A percentile compares a stretch with the other conserved stretches of the same genome.
phyloP scores from a whole-genome alignment of 768 basidiomycete genomes.

The Suillus weaverae region DNA sequence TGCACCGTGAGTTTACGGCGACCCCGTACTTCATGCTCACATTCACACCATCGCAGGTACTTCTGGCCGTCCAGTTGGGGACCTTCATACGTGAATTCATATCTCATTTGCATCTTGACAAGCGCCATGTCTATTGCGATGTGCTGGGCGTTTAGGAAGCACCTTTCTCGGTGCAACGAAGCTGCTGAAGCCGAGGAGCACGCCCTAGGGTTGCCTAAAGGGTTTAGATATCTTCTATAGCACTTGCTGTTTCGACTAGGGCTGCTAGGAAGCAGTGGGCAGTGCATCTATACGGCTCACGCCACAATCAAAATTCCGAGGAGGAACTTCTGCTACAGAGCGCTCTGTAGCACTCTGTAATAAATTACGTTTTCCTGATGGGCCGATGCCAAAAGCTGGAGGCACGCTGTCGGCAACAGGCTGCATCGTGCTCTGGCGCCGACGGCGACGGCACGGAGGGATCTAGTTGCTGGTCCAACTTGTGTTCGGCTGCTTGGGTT shows the following conservation, averaged over 20 bases:
- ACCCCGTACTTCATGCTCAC: neutral
- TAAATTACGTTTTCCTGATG: too few species aligned
- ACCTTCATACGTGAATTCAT: constrained; percentile 66
- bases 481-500: too few species aligned
- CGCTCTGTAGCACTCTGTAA: too few species aligned
- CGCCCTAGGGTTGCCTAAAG: constrained; percentile 33
- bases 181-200: constrained; percentile 38
- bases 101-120: constrained; percentile 68
- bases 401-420: too few species aligned
- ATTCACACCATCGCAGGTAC: constrained; percentile 39
- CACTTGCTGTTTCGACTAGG: neutral
- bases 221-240: constrained; percentile 48
- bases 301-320: neutral
- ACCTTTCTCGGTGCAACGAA: constrained; percentile 43
- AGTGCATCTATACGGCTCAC: neutral
- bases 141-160: constrained; percentile 45
- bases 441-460: too few species aligned
- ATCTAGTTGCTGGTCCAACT: too few species aligned
- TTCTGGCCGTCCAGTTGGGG: constrained; percentile 70
- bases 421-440: too few species aligned
- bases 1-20: constrained; percentile 58
- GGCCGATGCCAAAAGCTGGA: too few species aligned
- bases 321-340: too few species aligned
- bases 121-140: constrained; percentile 49
- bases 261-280: neutral